Percentiles rank a stretch among this genome's conserved stretches.
These are phyloP conservation scores for Entoloma clypeatum DNA, from an alignment of 1,284 basidiomycete species.

Conservation along the genomic window DNA sequence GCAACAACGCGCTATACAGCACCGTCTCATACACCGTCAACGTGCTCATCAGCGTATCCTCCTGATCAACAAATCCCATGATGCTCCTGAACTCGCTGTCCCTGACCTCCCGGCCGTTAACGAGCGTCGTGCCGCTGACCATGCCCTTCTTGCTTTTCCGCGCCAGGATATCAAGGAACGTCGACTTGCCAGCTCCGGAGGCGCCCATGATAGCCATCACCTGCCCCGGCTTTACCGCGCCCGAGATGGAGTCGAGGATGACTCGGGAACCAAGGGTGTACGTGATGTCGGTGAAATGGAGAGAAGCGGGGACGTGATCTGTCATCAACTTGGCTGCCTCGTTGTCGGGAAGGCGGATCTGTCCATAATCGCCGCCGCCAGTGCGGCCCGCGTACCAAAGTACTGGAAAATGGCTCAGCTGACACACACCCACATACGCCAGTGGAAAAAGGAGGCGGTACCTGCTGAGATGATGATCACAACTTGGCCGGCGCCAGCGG, in stretches of 20 bases:
- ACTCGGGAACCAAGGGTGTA: conserved; percentile 71
- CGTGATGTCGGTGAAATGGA: conserved; percentile 84
- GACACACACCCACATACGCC: background rate
- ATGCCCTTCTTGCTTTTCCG: conserved; percentile 81
- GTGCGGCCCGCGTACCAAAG: conserved; percentile 88
- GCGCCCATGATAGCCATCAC: conserved; percentile 95
- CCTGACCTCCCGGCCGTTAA: conserved; percentile 82
- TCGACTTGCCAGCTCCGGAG: conserved; percentile 95
- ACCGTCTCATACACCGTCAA: conserved; percentile 98
- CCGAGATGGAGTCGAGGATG: conserved; percentile 79
- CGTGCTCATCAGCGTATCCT: conserved; percentile 95
- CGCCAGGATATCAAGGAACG: conserved; percentile 93
- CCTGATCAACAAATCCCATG: conserved; percentile 95
- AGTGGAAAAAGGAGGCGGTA: conserved; percentile 23
- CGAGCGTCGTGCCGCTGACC: conserved; percentile 72
- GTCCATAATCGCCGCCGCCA: conserved; percentile 67
- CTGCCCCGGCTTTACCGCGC: conserved; percentile 82
- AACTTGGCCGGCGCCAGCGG: conserved; percentile 70
- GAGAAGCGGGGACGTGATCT: conserved; percentile 88
- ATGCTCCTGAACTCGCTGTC: conserved; percentile 81
- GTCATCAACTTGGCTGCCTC: conserved; percentile 85
- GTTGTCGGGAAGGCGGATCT: conserved; percentile 75
- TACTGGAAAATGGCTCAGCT: conserved; percentile 39
- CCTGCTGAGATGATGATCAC: conserved; percentile 57
- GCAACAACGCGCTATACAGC: conserved; percentile 85